Evolutionary conservation across 2,329 filamentous ascomycete genomes (phyloP), one percentile per base, ranked within the genome.

Genomic region (Fusarium succisae): DNA sequence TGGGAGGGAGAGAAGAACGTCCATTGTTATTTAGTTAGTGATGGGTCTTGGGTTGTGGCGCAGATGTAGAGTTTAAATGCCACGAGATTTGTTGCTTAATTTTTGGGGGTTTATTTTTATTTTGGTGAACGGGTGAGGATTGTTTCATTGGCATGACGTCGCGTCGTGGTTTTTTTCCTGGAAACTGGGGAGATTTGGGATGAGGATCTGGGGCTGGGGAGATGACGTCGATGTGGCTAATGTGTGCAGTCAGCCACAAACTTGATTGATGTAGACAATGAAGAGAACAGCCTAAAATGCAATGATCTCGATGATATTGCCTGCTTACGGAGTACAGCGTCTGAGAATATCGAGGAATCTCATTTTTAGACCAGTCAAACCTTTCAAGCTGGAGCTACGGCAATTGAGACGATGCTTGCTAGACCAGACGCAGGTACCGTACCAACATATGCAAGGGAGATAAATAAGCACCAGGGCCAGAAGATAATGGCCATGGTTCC

Each of bases 1-100:
- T 3, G 93, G 93, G 43, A 96, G 86, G 4, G 92, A 93, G 65
- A 95, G 85, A 55, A 95, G 85, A 30, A 93, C 82, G 78, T 93
- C 91, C 87, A 93, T 90, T 35, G 68, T 80, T 32, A 7, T 1
- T 32, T 74, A 6, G 45, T 47, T 28, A 66, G 17, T 26, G 51
- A 61, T 76, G 58, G 17, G 20, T 51, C 64, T 37, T 30, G 30
- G 2, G 45, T 48, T 53, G 32, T 61, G 50, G 65, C 51, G 58
- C 71, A 74, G 48, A 57, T 22, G 38, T n/a, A n/a, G n/a, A 54
- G 45, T 53, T 30, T 14, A 39, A 59, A 32, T 51, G 35, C 51
- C 51, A 55, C n/a, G 20, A 35, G 15, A 14, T 35, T 12, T 32
- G 30, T 14, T 39, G 47, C 47, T 47, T 57, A 65, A 50, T 41